These are phyloP conservation scores for Gracilariopsis chorda DNA, from an alignment of 23 red algal genomes.

Conservation along the genomic window DNA sequence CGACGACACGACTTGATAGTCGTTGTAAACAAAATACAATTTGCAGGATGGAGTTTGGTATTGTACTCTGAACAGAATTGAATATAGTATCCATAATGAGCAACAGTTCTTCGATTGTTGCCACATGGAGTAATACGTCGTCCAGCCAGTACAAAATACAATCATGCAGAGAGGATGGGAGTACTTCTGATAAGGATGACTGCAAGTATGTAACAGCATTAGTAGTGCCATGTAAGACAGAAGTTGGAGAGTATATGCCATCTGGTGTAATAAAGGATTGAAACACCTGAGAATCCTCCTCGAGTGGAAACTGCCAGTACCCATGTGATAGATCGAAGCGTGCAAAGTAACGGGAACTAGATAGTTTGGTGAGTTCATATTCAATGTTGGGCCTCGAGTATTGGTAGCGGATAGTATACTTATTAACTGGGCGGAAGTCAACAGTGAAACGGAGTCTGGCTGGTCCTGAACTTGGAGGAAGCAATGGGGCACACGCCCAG, in stretches of 20 bases:
- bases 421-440: background rate
- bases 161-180: background rate
- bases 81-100: background rate
- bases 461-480: background rate
- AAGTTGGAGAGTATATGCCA: background rate
- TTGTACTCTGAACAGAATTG: background rate
- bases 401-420: background rate
- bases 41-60: background rate
- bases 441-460: constrained; percentile 11
- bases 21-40: background rate
- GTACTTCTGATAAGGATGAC: background rate
- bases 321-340: background rate
- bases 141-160: background rate
- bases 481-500: background rate
- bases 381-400: background rate
- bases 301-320: constrained; percentile 4
- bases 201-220: background rate
- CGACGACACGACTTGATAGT: background rate
- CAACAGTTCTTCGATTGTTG: background rate
- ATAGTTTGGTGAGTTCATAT: background rate
- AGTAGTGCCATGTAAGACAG: background rate
- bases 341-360: background rate
- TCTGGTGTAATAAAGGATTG: background rate
- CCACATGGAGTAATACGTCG: background rate
- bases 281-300: background rate